Base-by-base conservation (phyloP, 2,329 filamentous ascomycete species). In the Arthrobotrys musiformis region DNA sequence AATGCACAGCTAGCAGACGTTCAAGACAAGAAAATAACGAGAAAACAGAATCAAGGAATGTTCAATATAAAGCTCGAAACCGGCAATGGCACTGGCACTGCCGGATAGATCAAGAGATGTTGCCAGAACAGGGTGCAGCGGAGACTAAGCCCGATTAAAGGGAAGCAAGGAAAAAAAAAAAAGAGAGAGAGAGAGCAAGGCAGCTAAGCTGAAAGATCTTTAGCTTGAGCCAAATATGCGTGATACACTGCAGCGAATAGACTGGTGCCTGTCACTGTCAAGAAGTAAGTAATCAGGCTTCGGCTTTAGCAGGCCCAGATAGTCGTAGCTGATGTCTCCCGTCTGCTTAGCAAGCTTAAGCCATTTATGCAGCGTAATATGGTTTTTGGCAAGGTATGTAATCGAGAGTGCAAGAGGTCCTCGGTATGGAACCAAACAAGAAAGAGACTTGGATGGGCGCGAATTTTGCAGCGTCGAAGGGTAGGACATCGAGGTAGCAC, bases 241-340 rank as follows among this genome's bases (percentile, higher is more conserved):
- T 33, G 9, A 19, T 42, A 17, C 40, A 4, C n/a, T 42, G 11
- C 42, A 30, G 19, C 6, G 33, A 19, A 46, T 17, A 22, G 40
- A 44, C 30, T 40, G 11, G 44, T 63, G 28, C 58, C 46, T 64
- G 58, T 64, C 58, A 42, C n/a, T n/a, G n/a, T n/a, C n/a, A n/a
- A n/a, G n/a, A n/a, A 1, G 40, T 42, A 50, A 64, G 68, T 72
- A 72, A 72, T 72, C 68, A 72, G 62, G 46, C 58, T 56, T 35
- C 58, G 40, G 24, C 28, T 67, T 52, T 60, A 13, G 54, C 19
- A 69, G 66, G 54, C 58, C 33, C 42, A 56, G 35, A 42, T 33
- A 26, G 58, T 13, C 4, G 40, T 6, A 33, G 28, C 66, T 50
- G 33, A 30, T 24, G 42, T 19, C 54, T 60, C n/a, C 40, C 44